Conservation (phyloP, 2,329 filamentous ascomycete species). For the Aspergillus hiratsukae region DNA sequence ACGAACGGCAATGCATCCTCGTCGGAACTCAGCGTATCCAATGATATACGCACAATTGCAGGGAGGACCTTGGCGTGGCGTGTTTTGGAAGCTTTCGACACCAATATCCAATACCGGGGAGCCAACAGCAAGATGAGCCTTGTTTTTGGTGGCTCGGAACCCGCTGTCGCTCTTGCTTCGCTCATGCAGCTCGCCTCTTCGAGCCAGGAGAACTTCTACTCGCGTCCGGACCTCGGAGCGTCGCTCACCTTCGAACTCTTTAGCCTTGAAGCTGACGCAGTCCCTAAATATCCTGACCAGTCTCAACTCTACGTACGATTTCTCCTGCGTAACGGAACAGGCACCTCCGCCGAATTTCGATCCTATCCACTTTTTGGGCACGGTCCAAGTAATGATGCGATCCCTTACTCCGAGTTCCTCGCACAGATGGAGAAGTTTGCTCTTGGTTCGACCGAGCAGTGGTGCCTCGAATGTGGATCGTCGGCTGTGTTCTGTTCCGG, state of each 20-base stretch:
- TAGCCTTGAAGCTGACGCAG: conserved; percentile 33
- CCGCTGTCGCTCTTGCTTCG: conserved; percentile 50
- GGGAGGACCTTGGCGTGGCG: conserved; percentile 40
- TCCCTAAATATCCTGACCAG: conserved; percentile 36
- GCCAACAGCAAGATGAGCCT: conserved; percentile 42
- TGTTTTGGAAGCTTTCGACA: conserved; percentile 36
- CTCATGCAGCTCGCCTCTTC: conserved; percentile 38
- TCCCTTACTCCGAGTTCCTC: conserved; percentile 50
- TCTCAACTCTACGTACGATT: conserved; percentile 53
- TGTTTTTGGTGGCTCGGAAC: conserved; percentile 48
- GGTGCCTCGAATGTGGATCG: conserved; percentile 50
- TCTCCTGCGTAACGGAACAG: conserved; percentile 54
- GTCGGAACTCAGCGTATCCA: conserved; percentile 19
- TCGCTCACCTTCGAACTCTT: conserved; percentile 52
- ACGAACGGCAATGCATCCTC: conserved; percentile 44
- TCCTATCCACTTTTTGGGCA: conserved; percentile 50
- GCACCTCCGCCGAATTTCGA: conserved; percentile 24
- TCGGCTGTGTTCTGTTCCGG: conserved; percentile 49
- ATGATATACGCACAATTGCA: conserved; percentile 36
- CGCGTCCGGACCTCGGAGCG: conserved; percentile 46
- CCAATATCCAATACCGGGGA: conserved; percentile 37
- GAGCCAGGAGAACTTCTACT: conserved; percentile 43
- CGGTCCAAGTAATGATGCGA: conserved; percentile 42
- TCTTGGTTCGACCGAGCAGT: conserved; percentile 44
- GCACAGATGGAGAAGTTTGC: conserved; percentile 41